Evolutionary conservation across 2,329 filamentous ascomycete genomes (phyloP).

Genomic region (Scytalidium sp.): DNA sequence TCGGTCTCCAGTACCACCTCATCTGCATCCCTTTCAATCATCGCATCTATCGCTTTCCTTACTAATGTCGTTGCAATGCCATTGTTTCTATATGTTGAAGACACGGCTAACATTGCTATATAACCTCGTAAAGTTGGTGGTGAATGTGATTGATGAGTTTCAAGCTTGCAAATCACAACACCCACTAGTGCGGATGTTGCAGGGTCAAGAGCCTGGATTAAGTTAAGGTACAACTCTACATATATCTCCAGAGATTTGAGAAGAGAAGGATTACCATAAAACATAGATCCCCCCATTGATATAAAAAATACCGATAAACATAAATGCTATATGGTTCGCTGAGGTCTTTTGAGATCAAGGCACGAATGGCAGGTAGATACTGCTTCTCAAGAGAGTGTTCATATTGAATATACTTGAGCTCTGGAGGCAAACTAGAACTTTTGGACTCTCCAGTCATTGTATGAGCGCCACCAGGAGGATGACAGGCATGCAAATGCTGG

Average conservation of each 20-base stretch:
- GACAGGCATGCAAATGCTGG: not conserved
- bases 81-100: constrained; percentile 72
- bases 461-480: not conserved
- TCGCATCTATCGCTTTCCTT: constrained; percentile 85
- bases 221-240: not conserved
- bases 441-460: constrained; percentile 3
- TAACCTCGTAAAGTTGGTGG: constrained; percentile 76
- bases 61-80: constrained; percentile 89
- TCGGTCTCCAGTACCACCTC: constrained; percentile 97
- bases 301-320: constrained; percentile 96
- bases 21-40: constrained; percentile 80
- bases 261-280: constrained; percentile 65
- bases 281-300: constrained; percentile 97
- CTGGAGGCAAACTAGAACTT: constrained; percentile 31
- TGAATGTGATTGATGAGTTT: constrained; percentile 82
- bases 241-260: not conserved
- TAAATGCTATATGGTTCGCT: constrained; percentile 99
- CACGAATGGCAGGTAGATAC: constrained; percentile 81
- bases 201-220: constrained; percentile 54
- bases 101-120: constrained; percentile 97
- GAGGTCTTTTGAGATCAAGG: constrained; percentile 91
- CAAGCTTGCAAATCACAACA: constrained; percentile 92
- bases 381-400: constrained; percentile 56
- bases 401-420: constrained; percentile 60
- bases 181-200: constrained; percentile 68